Percentiles rank a stretch among this genome's conserved stretches.
These are phyloP conservation scores for Kodamaea anthophila DNA, from an alignment of 1,139 yeast genomes.

Conservation along the genomic window DNA sequence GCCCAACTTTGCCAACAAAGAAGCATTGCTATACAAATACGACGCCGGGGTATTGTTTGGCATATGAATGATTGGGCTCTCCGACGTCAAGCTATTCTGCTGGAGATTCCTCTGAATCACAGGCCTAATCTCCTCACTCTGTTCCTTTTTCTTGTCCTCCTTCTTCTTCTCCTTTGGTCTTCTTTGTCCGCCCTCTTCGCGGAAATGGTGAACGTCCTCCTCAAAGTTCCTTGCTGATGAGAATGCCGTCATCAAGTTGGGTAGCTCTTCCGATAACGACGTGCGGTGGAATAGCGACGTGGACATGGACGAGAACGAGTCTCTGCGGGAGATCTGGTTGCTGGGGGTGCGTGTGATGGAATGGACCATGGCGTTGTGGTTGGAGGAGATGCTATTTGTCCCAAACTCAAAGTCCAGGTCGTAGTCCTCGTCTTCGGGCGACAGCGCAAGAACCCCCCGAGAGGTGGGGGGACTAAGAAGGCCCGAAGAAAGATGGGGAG, in stretches of 20 bases:
- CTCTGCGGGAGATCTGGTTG: constrained; percentile 18
- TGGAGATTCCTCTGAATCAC: constrained; percentile 27
- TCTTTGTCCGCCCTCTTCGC: constrained; percentile 17
- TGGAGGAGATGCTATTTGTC: background rate
- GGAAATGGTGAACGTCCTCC: constrained; percentile 40
- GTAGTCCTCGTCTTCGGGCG: constrained; percentile 29
- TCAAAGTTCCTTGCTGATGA: constrained; percentile 46
- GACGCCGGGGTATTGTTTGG: constrained; percentile 20
- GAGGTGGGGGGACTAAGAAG: constrained; percentile 3
- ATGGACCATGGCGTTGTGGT: no score
- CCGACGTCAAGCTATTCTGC: constrained; percentile 28
- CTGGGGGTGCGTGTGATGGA: constrained; percentile 7
- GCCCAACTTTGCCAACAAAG: constrained; percentile 36
- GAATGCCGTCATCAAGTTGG: constrained; percentile 53
- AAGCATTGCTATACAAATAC: constrained; percentile 29
- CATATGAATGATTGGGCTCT: constrained; percentile 25
- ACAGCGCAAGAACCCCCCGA: constrained; percentile 16
- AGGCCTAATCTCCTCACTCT: constrained; percentile 9
- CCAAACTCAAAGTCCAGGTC: constrained; percentile 18
- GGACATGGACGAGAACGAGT: constrained; percentile 24
- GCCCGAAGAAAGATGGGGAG: no score
- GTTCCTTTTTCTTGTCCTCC: background rate
- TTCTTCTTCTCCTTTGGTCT: constrained; percentile 4
- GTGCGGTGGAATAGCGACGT: constrained; percentile 35
- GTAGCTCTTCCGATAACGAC: constrained; percentile 49